phyloP scores from a whole-genome alignment of 495 filamentous ascomycete species.

The Penicillium lagena region DNA sequence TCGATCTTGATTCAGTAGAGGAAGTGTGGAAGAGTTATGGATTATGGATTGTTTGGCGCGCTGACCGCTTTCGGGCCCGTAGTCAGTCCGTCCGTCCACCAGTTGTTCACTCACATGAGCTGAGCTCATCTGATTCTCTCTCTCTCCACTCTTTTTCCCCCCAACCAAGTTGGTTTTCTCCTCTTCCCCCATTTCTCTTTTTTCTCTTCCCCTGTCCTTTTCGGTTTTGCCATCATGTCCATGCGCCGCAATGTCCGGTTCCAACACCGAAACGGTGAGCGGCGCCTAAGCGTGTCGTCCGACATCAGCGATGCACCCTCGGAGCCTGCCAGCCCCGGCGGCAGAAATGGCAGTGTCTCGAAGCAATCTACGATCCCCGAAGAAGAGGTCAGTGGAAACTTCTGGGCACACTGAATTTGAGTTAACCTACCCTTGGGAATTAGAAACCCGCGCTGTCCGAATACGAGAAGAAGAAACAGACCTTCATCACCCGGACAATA shows the following conservation, averaged over 20 bases:
- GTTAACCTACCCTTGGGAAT: constrained; percentile 6
- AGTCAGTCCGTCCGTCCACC: too few relatives aligned
- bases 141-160: constrained; percentile 10
- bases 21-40: too few relatives aligned
- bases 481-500: constrained; percentile 94
- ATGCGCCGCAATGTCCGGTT: constrained; percentile 83
- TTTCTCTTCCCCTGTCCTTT: constrained; percentile 4
- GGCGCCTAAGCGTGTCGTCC: constrained; percentile 63
- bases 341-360: constrained; percentile 37
- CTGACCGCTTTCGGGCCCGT: constrained; percentile 16
- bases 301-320: constrained; percentile 73
- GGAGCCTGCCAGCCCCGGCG: constrained; percentile 48
- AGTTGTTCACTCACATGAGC: constrained; percentile 17
- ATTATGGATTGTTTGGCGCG: background rate
- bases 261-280: constrained; percentile 56
- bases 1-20: background rate
- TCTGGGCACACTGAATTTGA: background rate
- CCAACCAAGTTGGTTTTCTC: constrained; percentile 2
- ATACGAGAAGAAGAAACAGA: constrained; percentile 97
- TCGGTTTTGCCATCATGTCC: constrained; percentile 44
- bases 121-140: constrained; percentile 12
- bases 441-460: constrained; percentile 56
- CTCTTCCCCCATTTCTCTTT: constrained; percentile 6
- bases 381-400: constrained; percentile 35
- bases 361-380: constrained; percentile 43